Evolutionary conservation across 345 rosid genomes (phyloP).

Genomic region (Boechera divaricarpa): DNA sequence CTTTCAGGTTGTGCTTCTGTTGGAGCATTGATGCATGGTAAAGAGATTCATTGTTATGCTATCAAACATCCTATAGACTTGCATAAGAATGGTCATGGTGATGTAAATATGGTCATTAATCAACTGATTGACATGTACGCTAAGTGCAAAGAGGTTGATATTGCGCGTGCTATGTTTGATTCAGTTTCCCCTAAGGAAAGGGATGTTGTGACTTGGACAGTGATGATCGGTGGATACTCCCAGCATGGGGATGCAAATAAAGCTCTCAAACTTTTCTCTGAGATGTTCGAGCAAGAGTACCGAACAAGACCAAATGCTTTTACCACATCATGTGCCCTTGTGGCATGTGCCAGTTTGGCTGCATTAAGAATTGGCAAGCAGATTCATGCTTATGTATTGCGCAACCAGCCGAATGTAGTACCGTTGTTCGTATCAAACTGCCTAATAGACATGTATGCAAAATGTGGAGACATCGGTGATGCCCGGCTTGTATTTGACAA

Average conservation of each 20-base stretch:
- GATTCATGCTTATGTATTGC: conserved; percentile 71
- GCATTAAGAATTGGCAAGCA: conserved; percentile 72
- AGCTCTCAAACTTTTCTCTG: conserved; percentile 66
- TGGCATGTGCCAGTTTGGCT: conserved; percentile 80
- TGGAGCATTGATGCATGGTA: conserved; percentile 71
- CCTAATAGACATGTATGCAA: conserved; percentile 83
- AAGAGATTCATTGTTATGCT: conserved; percentile 73
- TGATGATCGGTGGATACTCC: conserved; percentile 82
- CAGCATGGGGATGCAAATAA: conserved; percentile 83
- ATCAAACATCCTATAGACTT: conserved; percentile 59
- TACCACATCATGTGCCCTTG: conserved; percentile 76
- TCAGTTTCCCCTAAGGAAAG: conserved; percentile 50
- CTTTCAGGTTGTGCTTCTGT: conserved; percentile 86
- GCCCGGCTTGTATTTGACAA: conserved; percentile 67
- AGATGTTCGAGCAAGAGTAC: conserved; percentile 57
- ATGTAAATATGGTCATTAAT: conserved; percentile 63
- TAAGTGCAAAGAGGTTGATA: conserved; percentile 58
- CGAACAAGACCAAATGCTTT: conserved; percentile 70
- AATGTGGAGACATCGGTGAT: conserved; percentile 67
- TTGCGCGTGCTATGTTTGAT: conserved; percentile 65
- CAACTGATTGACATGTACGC: conserved; percentile 84
- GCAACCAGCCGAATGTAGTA: conserved; percentile 51
- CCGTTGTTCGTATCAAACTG: conserved; percentile 65
- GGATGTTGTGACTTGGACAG: conserved; percentile 87
- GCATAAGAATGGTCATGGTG: conserved; percentile 46